Conservation (phyloP, 352 stramenopile genomes). For the Plasmopara halstedii region DNA sequence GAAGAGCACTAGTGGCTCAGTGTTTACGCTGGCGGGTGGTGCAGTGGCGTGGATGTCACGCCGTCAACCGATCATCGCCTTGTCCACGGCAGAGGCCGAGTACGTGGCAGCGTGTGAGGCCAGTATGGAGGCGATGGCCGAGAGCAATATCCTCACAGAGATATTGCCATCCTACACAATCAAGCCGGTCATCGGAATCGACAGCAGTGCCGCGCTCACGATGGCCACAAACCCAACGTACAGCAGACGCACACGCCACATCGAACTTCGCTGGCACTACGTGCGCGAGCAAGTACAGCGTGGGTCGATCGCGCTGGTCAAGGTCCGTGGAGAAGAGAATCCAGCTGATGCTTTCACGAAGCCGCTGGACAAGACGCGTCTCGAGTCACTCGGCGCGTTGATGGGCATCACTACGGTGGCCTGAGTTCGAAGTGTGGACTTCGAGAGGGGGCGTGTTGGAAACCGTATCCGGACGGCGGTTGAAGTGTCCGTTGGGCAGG, state of each 20-base stretch:
- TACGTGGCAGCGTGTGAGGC: constrained; percentile 7
- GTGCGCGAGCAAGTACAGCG: constrained; percentile 6
- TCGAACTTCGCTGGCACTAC: constrained; percentile 4
- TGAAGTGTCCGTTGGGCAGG: no score
- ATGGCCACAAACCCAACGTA: constrained; percentile 2
- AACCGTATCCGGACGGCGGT: no score
- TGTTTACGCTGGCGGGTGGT: constrained; percentile 4
- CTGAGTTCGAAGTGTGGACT: not conserved
- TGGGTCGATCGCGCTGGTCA: not conserved
- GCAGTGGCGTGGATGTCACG: constrained; percentile 2
- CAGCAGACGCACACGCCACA: not conserved
- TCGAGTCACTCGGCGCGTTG: not conserved
- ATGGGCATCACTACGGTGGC: not conserved
- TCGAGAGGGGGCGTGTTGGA: not conserved
- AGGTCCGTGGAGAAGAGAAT: not conserved
- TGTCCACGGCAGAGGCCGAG: constrained; percentile 4
- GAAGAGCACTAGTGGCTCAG: constrained; percentile 4
- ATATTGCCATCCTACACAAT: not conserved
- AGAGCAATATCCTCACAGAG: constrained; percentile 1
- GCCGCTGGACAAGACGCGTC: not conserved
- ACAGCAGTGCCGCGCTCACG: constrained; percentile 1
- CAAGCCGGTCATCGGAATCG: constrained; percentile 2
- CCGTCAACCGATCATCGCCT: constrained; percentile 2
- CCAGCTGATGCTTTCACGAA: not conserved
- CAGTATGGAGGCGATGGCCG: not conserved